Percentiles rank a stretch among this genome's conserved stretches.
These are phyloP conservation scores for Aspergillus hiratsukae DNA, from an alignment of 2,329 filamentous ascomycete genomes.

Conservation along the genomic window DNA sequence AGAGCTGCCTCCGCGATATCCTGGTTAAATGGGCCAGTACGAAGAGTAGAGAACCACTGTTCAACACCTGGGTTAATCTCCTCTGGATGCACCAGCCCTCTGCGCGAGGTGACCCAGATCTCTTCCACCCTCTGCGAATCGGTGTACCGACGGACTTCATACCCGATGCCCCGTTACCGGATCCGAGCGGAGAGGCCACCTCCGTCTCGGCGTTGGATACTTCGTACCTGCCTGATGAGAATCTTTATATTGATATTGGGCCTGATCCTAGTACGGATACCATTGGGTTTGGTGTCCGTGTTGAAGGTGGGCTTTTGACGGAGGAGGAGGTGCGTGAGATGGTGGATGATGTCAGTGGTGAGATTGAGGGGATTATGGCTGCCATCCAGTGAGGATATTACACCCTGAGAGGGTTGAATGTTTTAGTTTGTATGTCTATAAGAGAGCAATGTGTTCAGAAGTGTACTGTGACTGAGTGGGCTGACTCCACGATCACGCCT, in stretches of 20 bases:
- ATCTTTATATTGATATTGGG: conserved; percentile 25
- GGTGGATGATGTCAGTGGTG: conserved; percentile 15
- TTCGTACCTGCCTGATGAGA: conserved; percentile 17
- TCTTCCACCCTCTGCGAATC: conserved; percentile 21
- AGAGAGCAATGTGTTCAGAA: too few relatives aligned
- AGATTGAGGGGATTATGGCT: conserved; percentile 16
- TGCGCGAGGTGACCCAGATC: conserved; percentile 3
- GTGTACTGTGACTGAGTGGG: too few relatives aligned
- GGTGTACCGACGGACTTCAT: conserved; percentile 26
- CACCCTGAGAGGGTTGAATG: neutral
- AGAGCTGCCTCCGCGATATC: conserved; percentile 24
- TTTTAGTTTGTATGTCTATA: neutral
- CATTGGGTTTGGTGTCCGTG: conserved; percentile 25
- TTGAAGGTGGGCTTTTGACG: conserved; percentile 19
- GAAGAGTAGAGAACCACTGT: conserved; percentile 13
- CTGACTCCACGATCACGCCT: too few relatives aligned
- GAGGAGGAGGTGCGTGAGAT: conserved; percentile 15
- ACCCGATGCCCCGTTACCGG: conserved; percentile 9
- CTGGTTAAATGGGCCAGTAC: conserved; percentile 12
- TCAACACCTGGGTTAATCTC: conserved; percentile 32
- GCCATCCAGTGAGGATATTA: neutral
- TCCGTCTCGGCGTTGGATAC: conserved; percentile 21
- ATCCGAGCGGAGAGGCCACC: conserved; percentile 4
- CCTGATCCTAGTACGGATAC: conserved; percentile 20
- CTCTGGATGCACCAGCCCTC: conserved; percentile 23